Conservation (phyloP, 176 grass and related monocot genomes). For the Ensete glaucum region DNA sequence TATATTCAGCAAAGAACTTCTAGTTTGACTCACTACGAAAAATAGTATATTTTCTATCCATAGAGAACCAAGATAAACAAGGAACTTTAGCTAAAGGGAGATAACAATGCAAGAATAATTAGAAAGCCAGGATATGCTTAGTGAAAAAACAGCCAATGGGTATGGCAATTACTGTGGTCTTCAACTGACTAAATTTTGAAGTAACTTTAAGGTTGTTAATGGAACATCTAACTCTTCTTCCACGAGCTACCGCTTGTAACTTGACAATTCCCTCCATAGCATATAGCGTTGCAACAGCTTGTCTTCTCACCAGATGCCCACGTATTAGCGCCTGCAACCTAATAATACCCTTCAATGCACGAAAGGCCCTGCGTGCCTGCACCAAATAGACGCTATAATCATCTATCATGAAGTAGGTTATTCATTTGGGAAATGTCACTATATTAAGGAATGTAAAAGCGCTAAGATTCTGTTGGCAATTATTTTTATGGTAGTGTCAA, state of each 20-base stretch:
- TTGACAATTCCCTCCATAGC: conserved; percentile 58
- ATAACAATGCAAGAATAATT: not conserved
- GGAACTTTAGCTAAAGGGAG: not conserved
- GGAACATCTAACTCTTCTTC: conserved; percentile 48
- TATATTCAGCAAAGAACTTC: too few species aligned
- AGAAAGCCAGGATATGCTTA: not conserved
- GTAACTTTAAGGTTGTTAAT: conserved; percentile 8
- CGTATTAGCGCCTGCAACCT: conserved; percentile 86
- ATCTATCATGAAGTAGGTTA: not conserved
- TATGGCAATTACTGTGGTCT: conserved; percentile 28
- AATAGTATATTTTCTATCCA: too few species aligned
- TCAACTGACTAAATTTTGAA: conserved; percentile 29
- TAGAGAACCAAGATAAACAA: not conserved
- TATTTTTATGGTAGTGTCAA: not conserved
- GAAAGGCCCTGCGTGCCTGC: conserved; percentile 86
- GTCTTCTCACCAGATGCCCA: conserved; percentile 89
- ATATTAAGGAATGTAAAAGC: too few species aligned
- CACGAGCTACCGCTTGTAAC: conserved; percentile 75
- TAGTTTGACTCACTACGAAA: too few species aligned
- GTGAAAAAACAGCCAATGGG: not conserved
- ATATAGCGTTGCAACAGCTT: conserved; percentile 65
- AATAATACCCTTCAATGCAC: conserved; percentile 82
- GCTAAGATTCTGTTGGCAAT: too few species aligned
- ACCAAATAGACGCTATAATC: not conserved
- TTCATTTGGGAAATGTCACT: not conserved